Conservation (phyloP, 1,284 basidiomycete species). For the Somion occarium region DNA sequence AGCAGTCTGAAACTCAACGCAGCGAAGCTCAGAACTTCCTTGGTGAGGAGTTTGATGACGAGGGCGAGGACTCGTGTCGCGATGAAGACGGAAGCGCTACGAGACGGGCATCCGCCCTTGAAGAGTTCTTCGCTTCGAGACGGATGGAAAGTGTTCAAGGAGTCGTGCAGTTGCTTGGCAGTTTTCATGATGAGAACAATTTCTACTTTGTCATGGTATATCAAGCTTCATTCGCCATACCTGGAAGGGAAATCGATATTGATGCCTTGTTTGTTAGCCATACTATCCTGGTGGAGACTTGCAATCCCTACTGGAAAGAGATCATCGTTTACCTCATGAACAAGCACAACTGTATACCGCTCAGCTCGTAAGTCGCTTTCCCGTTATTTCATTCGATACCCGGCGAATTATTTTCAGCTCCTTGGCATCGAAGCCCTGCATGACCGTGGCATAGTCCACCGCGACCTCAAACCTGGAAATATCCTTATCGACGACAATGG, state of each 20-base stretch:
- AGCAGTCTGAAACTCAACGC: background rate
- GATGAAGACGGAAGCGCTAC: background rate
- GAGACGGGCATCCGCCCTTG: background rate
- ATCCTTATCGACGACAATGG: conserved; percentile 58
- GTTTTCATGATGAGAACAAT: conserved; percentile 4
- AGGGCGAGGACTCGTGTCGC: background rate
- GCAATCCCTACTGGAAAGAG: background rate
- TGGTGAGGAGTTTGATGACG: background rate
- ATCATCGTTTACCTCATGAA: background rate
- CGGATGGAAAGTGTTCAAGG: background rate
- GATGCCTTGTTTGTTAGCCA: background rate
- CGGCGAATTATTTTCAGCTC: conserved; percentile 6
- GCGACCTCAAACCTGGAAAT: conserved; percentile 57
- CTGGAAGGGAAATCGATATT: too few relatives aligned
- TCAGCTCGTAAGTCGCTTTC: conserved; percentile 5
- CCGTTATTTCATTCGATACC: background rate
- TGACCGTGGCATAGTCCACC: conserved; percentile 17
- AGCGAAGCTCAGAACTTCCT: background rate
- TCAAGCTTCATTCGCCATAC: too few relatives aligned
- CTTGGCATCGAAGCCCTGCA: conserved; percentile 7
- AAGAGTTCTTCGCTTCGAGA: conserved; percentile 1
- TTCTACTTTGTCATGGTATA: conserved; percentile 12
- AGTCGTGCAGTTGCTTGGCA: conserved; percentile 1
- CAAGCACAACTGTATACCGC: conserved; percentile 2
- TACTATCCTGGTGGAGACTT: conserved; percentile 8